A percentile compares a stretch with the other conserved stretches of the same genome.
These are phyloP conservation scores for Tetraselmis chui DNA, from an alignment of 139 green algal genomes.

Conservation along the genomic window DNA sequence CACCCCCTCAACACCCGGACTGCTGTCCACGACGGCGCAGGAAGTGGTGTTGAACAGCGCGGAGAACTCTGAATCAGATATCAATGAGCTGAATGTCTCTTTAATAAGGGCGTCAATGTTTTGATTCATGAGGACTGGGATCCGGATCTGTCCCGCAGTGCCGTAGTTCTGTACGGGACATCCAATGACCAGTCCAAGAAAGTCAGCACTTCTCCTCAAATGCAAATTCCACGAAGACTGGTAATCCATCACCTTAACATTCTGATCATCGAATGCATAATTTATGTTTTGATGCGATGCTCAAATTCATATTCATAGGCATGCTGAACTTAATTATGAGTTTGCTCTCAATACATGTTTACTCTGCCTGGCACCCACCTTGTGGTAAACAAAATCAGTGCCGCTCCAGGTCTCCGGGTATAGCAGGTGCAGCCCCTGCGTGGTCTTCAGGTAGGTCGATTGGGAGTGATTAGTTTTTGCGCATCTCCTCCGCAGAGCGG, in stretches of 20 bases:
- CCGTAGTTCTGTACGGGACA: neutral
- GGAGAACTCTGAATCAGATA: neutral
- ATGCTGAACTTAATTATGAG: too few species aligned
- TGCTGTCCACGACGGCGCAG: neutral
- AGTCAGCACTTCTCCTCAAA: too few species aligned
- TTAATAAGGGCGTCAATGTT: neutral
- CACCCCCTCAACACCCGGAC: neutral
- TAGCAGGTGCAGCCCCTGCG: neutral
- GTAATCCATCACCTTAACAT: too few species aligned
- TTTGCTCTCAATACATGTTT: too few species aligned
- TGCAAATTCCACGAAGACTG: too few species aligned
- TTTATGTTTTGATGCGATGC: too few species aligned
- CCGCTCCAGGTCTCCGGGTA: neutral
- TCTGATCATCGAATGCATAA: too few species aligned
- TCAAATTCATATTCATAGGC: too few species aligned
- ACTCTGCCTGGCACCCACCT: neutral
- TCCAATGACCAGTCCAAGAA: too few species aligned
- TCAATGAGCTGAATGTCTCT: neutral
- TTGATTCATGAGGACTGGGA: neutral
- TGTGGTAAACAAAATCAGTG: neutral
- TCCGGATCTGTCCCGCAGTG: neutral
- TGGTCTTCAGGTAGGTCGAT: neutral
- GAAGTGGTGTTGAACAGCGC: neutral
- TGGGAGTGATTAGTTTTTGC: neutral
- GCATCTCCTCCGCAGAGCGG: neutral